These are phyloP conservation scores for Cryptococcus sp. DNA, from an alignment of 1,284 basidiomycete genomes.

Conservation along the genomic window DNA sequence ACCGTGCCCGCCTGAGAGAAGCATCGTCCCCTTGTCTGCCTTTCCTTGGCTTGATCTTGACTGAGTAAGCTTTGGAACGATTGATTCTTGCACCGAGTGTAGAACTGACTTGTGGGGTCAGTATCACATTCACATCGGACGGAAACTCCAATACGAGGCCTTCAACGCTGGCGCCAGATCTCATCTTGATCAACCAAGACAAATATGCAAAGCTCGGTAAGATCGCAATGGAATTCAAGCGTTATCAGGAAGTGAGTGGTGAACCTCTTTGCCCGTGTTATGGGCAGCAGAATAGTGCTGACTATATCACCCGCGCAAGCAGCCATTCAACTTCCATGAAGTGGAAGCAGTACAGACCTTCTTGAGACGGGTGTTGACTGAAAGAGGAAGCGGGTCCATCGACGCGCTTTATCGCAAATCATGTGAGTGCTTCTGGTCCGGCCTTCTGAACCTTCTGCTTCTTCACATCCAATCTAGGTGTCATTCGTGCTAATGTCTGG, in stretches of 20 bases:
- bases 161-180: constrained; percentile 71
- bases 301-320: neutral
- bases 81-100: neutral
- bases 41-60: constrained; percentile 69
- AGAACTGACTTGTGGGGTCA: constrained; percentile 19
- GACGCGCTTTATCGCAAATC: constrained; percentile 53
- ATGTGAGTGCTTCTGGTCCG: constrained; percentile 29
- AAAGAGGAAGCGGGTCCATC: constrained; percentile 48
- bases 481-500: neutral
- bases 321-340: constrained; percentile 52
- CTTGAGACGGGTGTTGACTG: constrained; percentile 44
- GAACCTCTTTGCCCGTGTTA: neutral
- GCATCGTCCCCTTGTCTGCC: constrained; percentile 85
- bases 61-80: constrained; percentile 53
- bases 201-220: constrained; percentile 87
- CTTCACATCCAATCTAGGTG: neutral
- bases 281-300: neutral
- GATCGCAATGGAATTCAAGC: constrained; percentile 89
- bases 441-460: no score
- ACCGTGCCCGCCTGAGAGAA: constrained; percentile 77
- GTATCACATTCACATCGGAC: constrained; percentile 89
- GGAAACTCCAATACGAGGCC: constrained; percentile 85
- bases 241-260: constrained; percentile 70
- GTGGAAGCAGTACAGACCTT: constrained; percentile 48
- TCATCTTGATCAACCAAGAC: constrained; percentile 91